Evolutionary conservation across 495 filamentous ascomycete genomes (phyloP).

Genomic region (Talaromyces nanjingensis): DNA sequence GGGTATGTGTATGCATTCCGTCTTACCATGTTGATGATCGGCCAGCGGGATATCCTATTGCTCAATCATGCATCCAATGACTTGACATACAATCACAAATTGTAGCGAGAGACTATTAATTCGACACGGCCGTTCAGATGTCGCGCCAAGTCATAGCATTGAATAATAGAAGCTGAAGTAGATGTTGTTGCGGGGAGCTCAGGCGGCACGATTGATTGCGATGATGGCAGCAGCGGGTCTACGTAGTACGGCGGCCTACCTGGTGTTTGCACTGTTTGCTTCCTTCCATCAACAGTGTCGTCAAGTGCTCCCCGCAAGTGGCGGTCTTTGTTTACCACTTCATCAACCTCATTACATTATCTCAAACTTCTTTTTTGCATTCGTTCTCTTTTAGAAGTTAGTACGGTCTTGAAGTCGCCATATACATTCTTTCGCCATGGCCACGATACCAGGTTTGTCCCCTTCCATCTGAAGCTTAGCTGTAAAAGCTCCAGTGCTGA

Average conservation of each 20-base stretch:
- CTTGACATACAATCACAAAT: neutral
- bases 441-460: slow-evolving; percentile 53
- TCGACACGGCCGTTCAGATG: neutral
- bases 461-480: slow-evolving; percentile 1
- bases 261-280: slow-evolving; percentile 34
- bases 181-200: slow-evolving; percentile 2
- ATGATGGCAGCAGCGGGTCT: slow-evolving; percentile 1
- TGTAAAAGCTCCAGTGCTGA: slow-evolving; percentile 19
- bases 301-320: slow-evolving; percentile 15
- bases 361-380: neutral
- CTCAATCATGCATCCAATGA: neutral
- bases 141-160: neutral
- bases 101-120: neutral
- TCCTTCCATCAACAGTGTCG: slow-evolving; percentile 26
- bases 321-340: slow-evolving; percentile 25
- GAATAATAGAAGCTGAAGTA: neutral
- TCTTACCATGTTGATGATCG: slow-evolving; percentile 7
- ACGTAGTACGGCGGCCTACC: neutral
- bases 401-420: neutral
- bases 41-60: neutral
- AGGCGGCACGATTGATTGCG: slow-evolving; percentile 2
- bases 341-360: slow-evolving; percentile 2
- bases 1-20: neutral
- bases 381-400: neutral
- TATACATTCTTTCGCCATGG: slow-evolving; percentile 35